These are phyloP conservation scores for Priceomyces haplophilus DNA, from an alignment of 805 yeast genomes.

Conservation along the genomic window DNA sequence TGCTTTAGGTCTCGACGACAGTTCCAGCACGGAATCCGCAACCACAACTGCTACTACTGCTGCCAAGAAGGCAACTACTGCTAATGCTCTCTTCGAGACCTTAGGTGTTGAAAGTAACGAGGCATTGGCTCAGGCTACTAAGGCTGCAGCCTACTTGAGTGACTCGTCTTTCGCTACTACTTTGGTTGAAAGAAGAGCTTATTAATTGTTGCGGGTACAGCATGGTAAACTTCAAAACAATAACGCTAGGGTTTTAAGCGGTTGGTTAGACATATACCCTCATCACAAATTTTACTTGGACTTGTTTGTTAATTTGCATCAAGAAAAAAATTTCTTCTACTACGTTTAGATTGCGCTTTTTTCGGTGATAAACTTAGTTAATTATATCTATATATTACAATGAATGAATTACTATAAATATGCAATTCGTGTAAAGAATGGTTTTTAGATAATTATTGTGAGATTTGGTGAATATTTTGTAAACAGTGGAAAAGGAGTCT, in stretches of 20 bases:
- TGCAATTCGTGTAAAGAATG: no score
- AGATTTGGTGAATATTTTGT: no score
- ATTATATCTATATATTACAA: neutral
- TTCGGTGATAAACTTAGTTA: neutral
- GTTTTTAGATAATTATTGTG: no score
- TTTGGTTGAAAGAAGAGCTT: slow-evolving; percentile 24
- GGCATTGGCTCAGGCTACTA: slow-evolving; percentile 13
- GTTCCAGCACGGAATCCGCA: slow-evolving; percentile 21
- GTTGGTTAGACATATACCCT: slow-evolving; percentile 3
- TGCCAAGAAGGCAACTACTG: slow-evolving; percentile 5
- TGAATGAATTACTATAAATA: no score
- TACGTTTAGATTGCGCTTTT: neutral
- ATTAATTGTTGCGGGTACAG: slow-evolving; percentile 11
- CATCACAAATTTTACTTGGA: neutral
- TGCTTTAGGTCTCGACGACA: slow-evolving; percentile 17
- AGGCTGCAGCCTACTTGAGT: slow-evolving; percentile 20
- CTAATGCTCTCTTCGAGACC: slow-evolving; percentile 10
- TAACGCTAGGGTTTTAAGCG: neutral
- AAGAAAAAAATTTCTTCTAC: neutral
- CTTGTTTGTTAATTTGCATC: neutral
- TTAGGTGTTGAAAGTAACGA: slow-evolving; percentile 18
- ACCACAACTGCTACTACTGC: slow-evolving; percentile 14
- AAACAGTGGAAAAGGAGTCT: no score
- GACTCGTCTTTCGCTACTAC: slow-evolving; percentile 19
- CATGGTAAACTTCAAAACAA: neutral